phyloP scores from a whole-genome alignment of 768 basidiomycete species.

The Cytidiella melzeri region DNA sequence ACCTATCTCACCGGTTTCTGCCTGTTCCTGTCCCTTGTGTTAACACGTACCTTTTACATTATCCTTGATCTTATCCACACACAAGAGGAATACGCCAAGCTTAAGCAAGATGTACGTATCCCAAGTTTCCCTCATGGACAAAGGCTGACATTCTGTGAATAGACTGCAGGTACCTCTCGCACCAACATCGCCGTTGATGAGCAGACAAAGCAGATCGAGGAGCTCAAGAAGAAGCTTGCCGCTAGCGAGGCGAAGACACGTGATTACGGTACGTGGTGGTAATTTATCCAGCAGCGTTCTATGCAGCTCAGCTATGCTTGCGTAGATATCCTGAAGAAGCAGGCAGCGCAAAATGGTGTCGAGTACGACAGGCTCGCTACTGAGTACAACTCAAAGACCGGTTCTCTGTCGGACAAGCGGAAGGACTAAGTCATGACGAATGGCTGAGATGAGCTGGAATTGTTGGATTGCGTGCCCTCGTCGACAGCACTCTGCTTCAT shows the following conservation, averaged over 20 bases:
- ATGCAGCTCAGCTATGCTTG: not conserved
- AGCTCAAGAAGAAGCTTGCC: constrained; percentile 64
- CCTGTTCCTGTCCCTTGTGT: constrained; percentile 91
- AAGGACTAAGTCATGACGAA: constrained; percentile 38
- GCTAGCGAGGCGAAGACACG: constrained; percentile 49
- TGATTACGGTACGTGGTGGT: constrained; percentile 33
- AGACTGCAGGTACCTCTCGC: constrained; percentile 33
- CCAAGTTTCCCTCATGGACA: not conserved
- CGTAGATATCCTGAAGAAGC: constrained; percentile 75
- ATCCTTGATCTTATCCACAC: constrained; percentile 85
- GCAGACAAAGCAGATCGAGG: constrained; percentile 50
- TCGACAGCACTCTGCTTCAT: not conserved
- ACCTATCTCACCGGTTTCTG: constrained; percentile 91
- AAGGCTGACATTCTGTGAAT: not conserved
- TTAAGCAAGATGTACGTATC: constrained; percentile 53
- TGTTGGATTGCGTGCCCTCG: too few species aligned
- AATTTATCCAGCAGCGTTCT: constrained; percentile 1
- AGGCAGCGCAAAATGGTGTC: constrained; percentile 67
- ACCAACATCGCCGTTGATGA: constrained; percentile 28
- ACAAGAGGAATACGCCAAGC: constrained; percentile 80
- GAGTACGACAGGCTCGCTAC: constrained; percentile 83
- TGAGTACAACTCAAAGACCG: constrained; percentile 67
- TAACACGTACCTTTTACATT: constrained; percentile 90
- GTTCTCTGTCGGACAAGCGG: constrained; percentile 56
- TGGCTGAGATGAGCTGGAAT: too few species aligned